Percentiles rank a stretch among this genome's conserved stretches.
Evolutionary conservation across 208 protist species (phyloP).

Genomic region (Trypanosoma brucei): DNA sequence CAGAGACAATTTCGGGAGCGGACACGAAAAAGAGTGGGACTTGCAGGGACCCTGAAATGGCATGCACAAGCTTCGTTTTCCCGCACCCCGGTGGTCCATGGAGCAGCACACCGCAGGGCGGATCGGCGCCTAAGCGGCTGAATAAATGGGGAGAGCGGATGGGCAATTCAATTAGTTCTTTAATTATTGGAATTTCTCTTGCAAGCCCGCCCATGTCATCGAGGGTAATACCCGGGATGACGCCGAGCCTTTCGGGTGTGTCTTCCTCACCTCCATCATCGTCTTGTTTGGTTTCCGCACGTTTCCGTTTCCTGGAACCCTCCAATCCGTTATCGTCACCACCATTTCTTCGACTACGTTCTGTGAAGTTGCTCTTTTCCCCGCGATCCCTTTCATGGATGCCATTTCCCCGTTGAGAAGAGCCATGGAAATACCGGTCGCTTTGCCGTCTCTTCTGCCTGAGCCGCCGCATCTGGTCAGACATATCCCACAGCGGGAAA

Average conservation of each 20-base stretch:
- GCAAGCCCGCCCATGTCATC: slow-evolving; percentile 91
- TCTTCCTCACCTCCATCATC: slow-evolving; percentile 24
- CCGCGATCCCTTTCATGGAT: neutral
- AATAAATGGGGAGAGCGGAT: slow-evolving; percentile 95
- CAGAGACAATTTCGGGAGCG: slow-evolving; percentile 95
- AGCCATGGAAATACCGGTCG: slow-evolving; percentile 8
- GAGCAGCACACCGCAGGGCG: slow-evolving; percentile 94
- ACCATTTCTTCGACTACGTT: slow-evolving; percentile 14
- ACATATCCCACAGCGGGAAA: slow-evolving; percentile 39
- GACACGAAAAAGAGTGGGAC: slow-evolving; percentile 94
- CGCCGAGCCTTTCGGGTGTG: slow-evolving; percentile 38
- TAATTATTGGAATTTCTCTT: slow-evolving; percentile 89
- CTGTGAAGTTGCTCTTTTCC: slow-evolving; percentile 10
- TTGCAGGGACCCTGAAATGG: slow-evolving; percentile 92
- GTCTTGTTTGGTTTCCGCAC: slow-evolving; percentile 10
- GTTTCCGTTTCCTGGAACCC: slow-evolving; percentile 8
- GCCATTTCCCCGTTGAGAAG: slow-evolving; percentile 4
- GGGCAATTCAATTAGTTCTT: slow-evolving; percentile 94
- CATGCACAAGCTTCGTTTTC: slow-evolving; percentile 94
- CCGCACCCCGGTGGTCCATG: slow-evolving; percentile 96
- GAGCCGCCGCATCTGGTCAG: slow-evolving; percentile 33
- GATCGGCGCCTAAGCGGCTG: slow-evolving; percentile 92
- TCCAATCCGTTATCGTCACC: neutral
- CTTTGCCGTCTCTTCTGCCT: slow-evolving; percentile 8
- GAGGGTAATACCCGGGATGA: slow-evolving; percentile 81